Base-by-base conservation (phyloP, 1,139 yeast species). In the Yamadazyma jaroonii region DNA sequence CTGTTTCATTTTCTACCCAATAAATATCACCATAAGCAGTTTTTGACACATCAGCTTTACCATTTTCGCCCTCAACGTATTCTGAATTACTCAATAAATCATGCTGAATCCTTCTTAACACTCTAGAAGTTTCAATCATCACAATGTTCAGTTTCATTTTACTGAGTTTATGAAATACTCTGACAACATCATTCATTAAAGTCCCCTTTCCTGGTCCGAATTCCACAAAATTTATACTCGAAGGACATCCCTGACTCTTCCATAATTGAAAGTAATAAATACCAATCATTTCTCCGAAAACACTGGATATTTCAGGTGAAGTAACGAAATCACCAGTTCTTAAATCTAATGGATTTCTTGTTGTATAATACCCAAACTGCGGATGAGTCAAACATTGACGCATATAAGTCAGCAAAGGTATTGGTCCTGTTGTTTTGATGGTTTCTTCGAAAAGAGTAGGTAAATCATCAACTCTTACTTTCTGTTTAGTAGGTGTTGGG, bases 161-260 rank as follows among this genome's bases (percentile, higher is more conserved):
- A 10, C 57, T 53, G 32, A 79, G 63, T 42, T 61, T 67, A 37
- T 71, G 64, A 51, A 80, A 72, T 1, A 73, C 62, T 9, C 60
- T 59, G 45, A 87, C 54, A 31, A 76, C 62, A 54, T 87, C 96
- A 49, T 68, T 67, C 79, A 85, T 80, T 48, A 87, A 62, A 0
- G 96, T 85, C 1, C 96, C 96, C 50, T 74, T 72, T 4, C 96
- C 96, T 0, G 96, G 96, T 0, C 96, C 96, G 56, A 86, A 79
- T 56, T 87, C 96, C n/a, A 86, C 67, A n/a, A 87, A 52, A 39
- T 83, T 66, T 24, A 82, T 61, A 3, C 13, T 31, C 2, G 46
- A 25, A 0, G 89, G 86, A 29, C 58, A 61, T 2, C 70, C 67
- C 50, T 84, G 90, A 3, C 66, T 60, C 36, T 74, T 52, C 87